Percentiles rank a stretch among this genome's conserved stretches.
These are phyloP conservation scores for Penicillium janthinellum DNA, from an alignment of 2,329 filamentous ascomycete genomes.

Conservation along the genomic window DNA sequence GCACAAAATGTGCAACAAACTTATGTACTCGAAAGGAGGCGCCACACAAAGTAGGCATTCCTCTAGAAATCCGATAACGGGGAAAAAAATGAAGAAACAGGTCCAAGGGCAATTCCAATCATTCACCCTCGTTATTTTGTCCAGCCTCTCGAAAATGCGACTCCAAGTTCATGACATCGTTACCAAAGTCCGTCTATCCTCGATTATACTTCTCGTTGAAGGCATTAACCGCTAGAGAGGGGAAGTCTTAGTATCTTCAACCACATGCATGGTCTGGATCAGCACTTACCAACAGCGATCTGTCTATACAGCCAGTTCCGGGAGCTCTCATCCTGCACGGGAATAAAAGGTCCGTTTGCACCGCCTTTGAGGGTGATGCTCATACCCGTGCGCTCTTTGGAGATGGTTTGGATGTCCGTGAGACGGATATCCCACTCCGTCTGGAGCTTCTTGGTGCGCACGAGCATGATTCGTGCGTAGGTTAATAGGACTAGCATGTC, in stretches of 20 bases:
- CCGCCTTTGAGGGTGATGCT: constrained; percentile 86
- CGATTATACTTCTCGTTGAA: constrained; percentile 69
- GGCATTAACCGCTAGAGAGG: constrained; percentile 59
- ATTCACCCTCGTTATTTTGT: constrained; percentile 8
- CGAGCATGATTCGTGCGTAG: constrained; percentile 82
- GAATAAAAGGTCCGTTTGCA: constrained; percentile 91
- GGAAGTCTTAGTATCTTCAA: constrained; percentile 14
- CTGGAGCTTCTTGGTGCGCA: constrained; percentile 79
- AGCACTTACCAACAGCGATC: constrained; percentile 58
- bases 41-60: background rate
- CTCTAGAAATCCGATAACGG: background rate
- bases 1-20: constrained; percentile 5
- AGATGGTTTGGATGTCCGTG: constrained; percentile 95
- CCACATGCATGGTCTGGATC: background rate
- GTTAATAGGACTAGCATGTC: constrained; percentile 91
- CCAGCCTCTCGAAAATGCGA: constrained; percentile 14
- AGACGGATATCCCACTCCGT: constrained; percentile 96
- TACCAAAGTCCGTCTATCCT: constrained; percentile 41
- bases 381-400: constrained; percentile 93
- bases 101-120: background rate
- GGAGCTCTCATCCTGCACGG: constrained; percentile 81
- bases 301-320: constrained; percentile 68
- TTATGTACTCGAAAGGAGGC: constrained; percentile 12
- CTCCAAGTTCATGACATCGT: constrained; percentile 27
- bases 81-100: constrained; percentile 1